Conservation (phyloP, 1,284 basidiomycete species). For the Sphagnurus paluster region DNA sequence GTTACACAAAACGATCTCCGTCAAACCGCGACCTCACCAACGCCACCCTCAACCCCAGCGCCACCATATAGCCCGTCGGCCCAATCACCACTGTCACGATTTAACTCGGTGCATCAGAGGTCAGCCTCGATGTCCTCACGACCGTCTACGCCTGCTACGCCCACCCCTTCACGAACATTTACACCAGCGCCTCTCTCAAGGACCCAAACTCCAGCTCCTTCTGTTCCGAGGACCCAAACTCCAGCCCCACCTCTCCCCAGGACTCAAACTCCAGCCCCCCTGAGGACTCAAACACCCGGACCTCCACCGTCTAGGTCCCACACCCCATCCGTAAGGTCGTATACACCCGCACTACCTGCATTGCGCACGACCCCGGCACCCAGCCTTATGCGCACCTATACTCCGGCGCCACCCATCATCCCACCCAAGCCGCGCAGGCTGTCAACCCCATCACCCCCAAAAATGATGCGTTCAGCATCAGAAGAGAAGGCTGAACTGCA, state of each 20-base stretch:
- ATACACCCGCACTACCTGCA: constrained; percentile 23
- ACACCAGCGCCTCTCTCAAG: constrained; percentile 28
- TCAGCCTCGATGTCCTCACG: constrained; percentile 52
- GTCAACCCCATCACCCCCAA: constrained; percentile 45
- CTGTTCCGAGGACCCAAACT: constrained; percentile 15
- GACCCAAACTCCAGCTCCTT: constrained; percentile 18
- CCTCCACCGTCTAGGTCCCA: constrained; percentile 24
- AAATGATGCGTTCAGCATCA: constrained; percentile 48
- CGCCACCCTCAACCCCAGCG: constrained; percentile 35
- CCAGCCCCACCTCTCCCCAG: constrained; percentile 18
- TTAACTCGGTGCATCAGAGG: constrained; percentile 47
- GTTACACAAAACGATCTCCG: constrained; percentile 30
- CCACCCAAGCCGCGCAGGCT: constrained; percentile 47
- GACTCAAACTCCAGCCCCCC: constrained; percentile 23
- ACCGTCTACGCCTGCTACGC: constrained; percentile 49
- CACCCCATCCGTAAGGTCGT: constrained; percentile 30
- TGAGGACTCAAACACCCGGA: constrained; percentile 18
- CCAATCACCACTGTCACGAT: constrained; percentile 43
- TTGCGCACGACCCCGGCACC: constrained; percentile 26
- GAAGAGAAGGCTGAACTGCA: constrained; percentile 53
- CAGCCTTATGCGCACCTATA: constrained; percentile 24
- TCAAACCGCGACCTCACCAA: constrained; percentile 29
- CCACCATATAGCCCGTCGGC: constrained; percentile 37
- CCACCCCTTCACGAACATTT: constrained; percentile 32
- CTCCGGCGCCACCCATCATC: constrained; percentile 31